Conservation (phyloP, 169 alveolate genomes). For the Plasmodium yoelii region DNA sequence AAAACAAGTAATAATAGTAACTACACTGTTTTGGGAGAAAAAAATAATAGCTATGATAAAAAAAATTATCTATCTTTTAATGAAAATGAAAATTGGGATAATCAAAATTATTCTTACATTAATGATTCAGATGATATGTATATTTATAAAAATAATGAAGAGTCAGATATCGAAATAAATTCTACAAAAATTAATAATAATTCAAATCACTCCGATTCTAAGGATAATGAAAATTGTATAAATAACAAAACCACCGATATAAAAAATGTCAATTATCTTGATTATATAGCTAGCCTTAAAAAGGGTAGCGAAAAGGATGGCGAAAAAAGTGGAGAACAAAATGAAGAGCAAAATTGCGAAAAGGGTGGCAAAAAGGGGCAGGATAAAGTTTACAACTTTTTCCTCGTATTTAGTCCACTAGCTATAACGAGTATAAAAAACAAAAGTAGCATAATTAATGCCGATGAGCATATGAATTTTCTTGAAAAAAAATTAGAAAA, state of each 20-base stretch:
- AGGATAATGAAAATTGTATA: background rate
- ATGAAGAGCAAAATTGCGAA: background rate
- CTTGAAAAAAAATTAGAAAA: conserved; percentile 24
- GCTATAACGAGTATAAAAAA: conserved; percentile 63
- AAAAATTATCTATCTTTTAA: too few species aligned
- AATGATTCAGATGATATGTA: background rate
- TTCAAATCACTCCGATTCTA: background rate
- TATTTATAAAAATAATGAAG: background rate
- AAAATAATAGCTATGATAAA: too few species aligned
- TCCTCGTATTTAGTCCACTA: conserved; percentile 48
- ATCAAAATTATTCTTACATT: background rate
- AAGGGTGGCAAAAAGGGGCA: background rate
- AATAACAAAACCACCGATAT: background rate
- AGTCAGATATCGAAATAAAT: background rate
- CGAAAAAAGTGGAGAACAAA: background rate
- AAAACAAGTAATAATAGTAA: too few species aligned
- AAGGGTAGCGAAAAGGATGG: background rate
- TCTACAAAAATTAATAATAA: too few species aligned
- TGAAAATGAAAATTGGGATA: background rate
- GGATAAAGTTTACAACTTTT: conserved; percentile 19
- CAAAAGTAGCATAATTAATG: conserved; percentile 52
- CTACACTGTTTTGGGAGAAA: too few species aligned
- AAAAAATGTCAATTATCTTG: background rate
- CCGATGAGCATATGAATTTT: conserved; percentile 65
- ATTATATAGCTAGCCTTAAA: background rate